Percentiles rank a stretch among this genome's conserved stretches.
These are phyloP conservation scores for Saccharomyces paradoxus DNA, from an alignment of 805 yeast species.

Conservation along the genomic window DNA sequence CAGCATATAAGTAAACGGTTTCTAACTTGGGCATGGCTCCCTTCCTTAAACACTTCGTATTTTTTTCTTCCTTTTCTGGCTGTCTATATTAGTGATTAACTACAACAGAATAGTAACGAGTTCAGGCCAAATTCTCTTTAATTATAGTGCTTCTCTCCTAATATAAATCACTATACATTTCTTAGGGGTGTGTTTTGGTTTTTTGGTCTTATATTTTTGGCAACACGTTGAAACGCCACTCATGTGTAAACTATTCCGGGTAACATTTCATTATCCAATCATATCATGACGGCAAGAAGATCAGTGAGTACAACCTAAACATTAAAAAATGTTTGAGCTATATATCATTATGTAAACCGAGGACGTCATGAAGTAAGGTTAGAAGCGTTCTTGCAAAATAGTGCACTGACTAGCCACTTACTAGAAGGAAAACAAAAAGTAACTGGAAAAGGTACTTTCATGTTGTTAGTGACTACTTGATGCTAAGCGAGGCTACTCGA, in stretches of 20 bases:
- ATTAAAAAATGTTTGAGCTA: too few species aligned
- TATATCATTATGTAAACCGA: not conserved
- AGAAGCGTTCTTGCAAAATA: not conserved
- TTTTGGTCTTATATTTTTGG: not conserved
- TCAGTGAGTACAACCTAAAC: not conserved
- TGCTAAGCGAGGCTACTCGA: not conserved
- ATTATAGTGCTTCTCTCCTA: not conserved
- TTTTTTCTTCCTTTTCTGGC: not conserved
- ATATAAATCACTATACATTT: not conserved
- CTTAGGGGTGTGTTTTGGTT: not conserved
- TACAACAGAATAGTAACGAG: not conserved
- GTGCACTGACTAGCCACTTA: not conserved
- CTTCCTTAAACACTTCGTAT: not conserved
- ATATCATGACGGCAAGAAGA: not conserved
- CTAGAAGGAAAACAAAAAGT: not conserved
- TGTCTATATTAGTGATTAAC: not conserved
- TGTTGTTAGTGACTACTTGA: not conserved
- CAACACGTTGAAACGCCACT: not conserved
- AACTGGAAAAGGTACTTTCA: not conserved
- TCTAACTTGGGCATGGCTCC: constrained; percentile 11
- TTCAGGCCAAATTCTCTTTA: not conserved
- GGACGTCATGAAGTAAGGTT: not conserved
- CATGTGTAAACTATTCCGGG: not conserved
- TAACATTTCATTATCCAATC: not conserved
- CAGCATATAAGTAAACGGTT: constrained; percentile 20